These are phyloP conservation scores for Fusarium sp. DNA, from an alignment of 2,329 filamentous ascomycete genomes.

Conservation along the genomic window DNA sequence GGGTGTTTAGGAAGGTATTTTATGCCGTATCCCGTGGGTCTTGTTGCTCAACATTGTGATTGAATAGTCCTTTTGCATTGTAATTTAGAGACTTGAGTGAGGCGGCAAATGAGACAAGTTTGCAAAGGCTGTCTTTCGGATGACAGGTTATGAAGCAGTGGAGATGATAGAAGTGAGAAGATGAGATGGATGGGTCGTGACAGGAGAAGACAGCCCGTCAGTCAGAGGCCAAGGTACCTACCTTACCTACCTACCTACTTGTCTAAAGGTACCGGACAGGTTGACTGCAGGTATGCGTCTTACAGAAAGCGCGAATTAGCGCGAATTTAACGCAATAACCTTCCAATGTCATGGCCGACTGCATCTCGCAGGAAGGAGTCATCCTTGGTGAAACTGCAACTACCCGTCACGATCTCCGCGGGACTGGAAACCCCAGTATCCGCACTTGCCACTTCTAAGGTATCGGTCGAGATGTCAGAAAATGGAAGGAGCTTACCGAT, in stretches of 20 bases:
- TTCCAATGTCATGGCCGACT: conserved; percentile 12
- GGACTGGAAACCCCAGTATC: not conserved
- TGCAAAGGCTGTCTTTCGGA: not conserved
- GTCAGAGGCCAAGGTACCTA: not conserved
- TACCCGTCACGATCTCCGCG: conserved; percentile 10
- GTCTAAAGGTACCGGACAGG: not conserved
- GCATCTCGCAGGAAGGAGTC: conserved; percentile 17
- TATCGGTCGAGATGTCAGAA: not conserved
- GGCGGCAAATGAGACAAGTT: not conserved
- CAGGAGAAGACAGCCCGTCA: not conserved
- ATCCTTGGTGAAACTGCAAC: conserved; percentile 27
- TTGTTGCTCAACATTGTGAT: not conserved
- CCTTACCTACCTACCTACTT: not conserved
- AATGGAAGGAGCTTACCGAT: not conserved
- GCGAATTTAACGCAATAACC: not conserved
- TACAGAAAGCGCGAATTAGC: not conserved
- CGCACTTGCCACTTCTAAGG: not conserved
- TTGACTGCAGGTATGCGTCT: not conserved
- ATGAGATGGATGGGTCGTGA: not conserved
- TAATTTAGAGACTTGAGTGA: not conserved
- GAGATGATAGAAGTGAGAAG: not conserved
- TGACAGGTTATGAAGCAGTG: not conserved
- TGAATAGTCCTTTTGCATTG: not conserved
- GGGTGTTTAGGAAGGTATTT: not conserved
- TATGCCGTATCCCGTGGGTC: not conserved